phyloP scores from a whole-genome alignment of 768 basidiomycete genomes.

The Mycena rosella region DNA sequence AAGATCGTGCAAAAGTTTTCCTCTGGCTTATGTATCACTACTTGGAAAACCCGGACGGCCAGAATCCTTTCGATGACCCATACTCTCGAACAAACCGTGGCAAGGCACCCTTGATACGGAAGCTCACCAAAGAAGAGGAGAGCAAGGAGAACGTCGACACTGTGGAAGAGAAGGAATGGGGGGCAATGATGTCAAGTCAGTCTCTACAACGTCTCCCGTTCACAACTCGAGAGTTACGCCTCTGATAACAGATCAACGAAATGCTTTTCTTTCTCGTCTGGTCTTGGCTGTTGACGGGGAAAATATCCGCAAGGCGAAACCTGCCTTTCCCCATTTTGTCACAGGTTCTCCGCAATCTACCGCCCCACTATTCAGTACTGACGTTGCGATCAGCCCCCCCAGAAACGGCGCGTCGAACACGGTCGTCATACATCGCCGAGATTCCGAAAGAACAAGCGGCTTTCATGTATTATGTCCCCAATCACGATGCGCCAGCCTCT shows the following conservation, averaged over 20 bases:
- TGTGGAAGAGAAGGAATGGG: conserved; percentile 82
- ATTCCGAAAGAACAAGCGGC: conserved; percentile 57
- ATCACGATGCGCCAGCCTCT: conserved; percentile 43
- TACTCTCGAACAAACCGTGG: conserved; percentile 67
- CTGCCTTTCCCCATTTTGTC: conserved; percentile 58
- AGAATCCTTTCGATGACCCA: conserved; percentile 85
- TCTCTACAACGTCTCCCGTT: not conserved
- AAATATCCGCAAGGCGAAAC: conserved; percentile 60
- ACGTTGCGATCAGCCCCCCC: conserved; percentile 39
- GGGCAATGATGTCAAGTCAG: conserved; percentile 73
- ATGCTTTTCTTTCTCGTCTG: conserved; percentile 77
- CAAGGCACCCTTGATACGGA: conserved; percentile 73
- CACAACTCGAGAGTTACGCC: not conserved
- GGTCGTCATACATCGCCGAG: conserved; percentile 44
- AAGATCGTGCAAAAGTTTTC: conserved; percentile 81
- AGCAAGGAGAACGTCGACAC: conserved; percentile 83
- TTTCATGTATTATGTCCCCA: conserved; percentile 66
- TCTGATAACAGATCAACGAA: conserved; percentile 57
- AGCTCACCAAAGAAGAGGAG: conserved; percentile 67
- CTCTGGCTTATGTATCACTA: conserved; percentile 89
- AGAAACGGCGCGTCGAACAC: conserved; percentile 48
- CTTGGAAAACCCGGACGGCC: conserved; percentile 70
- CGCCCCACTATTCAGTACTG: conserved; percentile 36
- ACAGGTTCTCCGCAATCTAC: conserved; percentile 50
- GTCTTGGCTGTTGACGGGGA: conserved; percentile 70